These are phyloP conservation scores for Coemansia sp. DNA, from an alignment of 192 early-diverging fungal species.

Conservation along the genomic window DNA sequence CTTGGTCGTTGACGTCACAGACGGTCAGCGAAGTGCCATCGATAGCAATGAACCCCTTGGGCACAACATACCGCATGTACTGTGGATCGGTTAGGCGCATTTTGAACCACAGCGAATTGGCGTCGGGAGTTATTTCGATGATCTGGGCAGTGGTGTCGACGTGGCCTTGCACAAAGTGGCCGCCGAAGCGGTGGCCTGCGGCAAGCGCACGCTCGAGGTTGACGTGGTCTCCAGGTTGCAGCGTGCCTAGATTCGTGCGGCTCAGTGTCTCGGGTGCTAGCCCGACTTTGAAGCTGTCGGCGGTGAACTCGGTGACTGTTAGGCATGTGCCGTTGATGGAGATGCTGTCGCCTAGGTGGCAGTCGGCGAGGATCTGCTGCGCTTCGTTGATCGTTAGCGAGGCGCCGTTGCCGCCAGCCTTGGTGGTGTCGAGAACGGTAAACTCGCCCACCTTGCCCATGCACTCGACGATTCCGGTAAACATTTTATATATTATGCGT, in stretches of 20 bases:
- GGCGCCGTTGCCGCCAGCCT: constrained; percentile 83
- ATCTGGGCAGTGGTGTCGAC: constrained; percentile 86
- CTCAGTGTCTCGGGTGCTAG: constrained; percentile 91
- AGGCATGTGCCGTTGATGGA: constrained; percentile 92
- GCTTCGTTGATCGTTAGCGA: constrained; percentile 79
- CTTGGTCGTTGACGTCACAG: constrained; percentile 75
- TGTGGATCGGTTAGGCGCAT: constrained; percentile 62
- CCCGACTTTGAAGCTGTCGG: constrained; percentile 83
- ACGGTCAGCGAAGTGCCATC: constrained; percentile 97
- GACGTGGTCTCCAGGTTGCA: constrained; percentile 72
- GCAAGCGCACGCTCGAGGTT: constrained; percentile 96
- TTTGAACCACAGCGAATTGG: constrained; percentile 78
- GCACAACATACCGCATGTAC: constrained; percentile 81
- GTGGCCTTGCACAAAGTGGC: constrained; percentile 97
- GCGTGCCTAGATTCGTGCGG: constrained; percentile 85
- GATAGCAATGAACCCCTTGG: constrained; percentile 92
- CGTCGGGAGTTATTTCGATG: constrained; percentile 75
- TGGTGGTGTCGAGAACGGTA: constrained; percentile 66
- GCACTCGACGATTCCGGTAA: constrained; percentile 96
- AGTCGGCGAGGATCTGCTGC: constrained; percentile 71
- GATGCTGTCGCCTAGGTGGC: constrained; percentile 92
- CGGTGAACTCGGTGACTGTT: constrained; percentile 92
- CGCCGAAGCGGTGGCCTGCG: constrained; percentile 85
- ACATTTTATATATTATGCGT: constrained; percentile 60
- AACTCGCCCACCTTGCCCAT: constrained; percentile 78